Evolutionary conservation across 306 rosid species (phyloP).

Genomic region (Calophaca sinica): DNA sequence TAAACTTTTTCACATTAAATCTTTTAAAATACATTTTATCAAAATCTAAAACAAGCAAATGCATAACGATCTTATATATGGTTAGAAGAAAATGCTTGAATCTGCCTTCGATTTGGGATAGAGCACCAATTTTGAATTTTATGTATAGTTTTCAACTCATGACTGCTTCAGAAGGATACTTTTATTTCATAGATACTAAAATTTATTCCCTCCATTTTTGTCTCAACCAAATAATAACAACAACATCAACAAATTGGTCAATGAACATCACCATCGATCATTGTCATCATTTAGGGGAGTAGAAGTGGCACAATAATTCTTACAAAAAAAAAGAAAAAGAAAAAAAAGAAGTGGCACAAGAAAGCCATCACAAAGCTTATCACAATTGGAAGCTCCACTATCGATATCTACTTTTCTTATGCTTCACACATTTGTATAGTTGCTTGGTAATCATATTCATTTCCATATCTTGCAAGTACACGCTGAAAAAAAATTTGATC

Average conservation of each 20-base stretch:
- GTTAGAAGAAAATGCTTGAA: not conserved
- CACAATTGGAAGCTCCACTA: not conserved
- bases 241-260: not conserved
- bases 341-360: not conserved
- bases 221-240: constrained; percentile 12
- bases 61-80: not conserved
- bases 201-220: not conserved
- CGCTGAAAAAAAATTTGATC: not conserved
- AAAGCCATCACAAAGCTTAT: not conserved
- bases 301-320: too few species aligned
- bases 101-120: not conserved
- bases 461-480: not conserved
- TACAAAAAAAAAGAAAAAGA: too few species aligned
- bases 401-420: constrained; percentile 14
- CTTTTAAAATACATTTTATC: too few species aligned
- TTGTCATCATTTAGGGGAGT: too few species aligned
- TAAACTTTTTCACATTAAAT: too few species aligned
- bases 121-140: not conserved
- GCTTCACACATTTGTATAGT: constrained; percentile 32
- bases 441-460: constrained; percentile 26
- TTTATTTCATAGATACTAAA: not conserved
- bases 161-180: not conserved
- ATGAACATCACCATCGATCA: constrained; percentile 3
- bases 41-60: too few species aligned
- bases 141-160: too few species aligned